Evolutionary conservation across 176 grass and related monocot species (phyloP).

Genomic region (Zoysia pacifica): DNA sequence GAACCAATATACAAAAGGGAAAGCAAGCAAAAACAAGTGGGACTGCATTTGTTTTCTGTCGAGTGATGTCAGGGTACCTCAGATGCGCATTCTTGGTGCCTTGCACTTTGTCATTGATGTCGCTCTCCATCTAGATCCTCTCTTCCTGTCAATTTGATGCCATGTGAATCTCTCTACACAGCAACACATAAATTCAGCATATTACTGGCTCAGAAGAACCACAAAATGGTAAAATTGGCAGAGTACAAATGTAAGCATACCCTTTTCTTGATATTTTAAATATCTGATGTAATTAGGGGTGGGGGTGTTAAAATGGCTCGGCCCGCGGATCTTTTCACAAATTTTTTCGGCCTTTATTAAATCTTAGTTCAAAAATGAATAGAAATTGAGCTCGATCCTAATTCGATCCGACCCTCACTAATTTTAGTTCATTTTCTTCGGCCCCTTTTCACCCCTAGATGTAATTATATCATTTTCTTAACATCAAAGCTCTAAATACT

Average conservation of each 20-base stretch:
- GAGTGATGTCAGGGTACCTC: slow-evolving; percentile 45
- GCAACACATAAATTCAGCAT: slow-evolving; percentile 1
- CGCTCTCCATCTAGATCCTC: slow-evolving; percentile 43
- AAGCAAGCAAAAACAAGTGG: slow-evolving; percentile 33
- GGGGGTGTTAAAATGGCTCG: too few relatives aligned
- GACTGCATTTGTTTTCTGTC: slow-evolving; percentile 32
- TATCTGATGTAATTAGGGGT: not conserved
- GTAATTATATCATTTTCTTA: not conserved
- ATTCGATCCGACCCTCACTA: too few relatives aligned
- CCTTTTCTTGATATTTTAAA: not conserved
- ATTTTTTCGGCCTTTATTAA: too few relatives aligned
- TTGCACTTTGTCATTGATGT: slow-evolving; percentile 41
- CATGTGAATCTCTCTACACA: slow-evolving; percentile 19
- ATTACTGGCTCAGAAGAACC: slow-evolving; percentile 14
- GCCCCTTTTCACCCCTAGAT: too few relatives aligned
- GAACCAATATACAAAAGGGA: slow-evolving; percentile 42
- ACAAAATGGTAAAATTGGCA: slow-evolving; percentile 16
- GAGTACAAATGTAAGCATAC: not conserved
- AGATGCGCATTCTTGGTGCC: slow-evolving; percentile 40
- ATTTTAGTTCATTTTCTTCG: too few relatives aligned
- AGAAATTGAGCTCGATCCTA: too few relatives aligned
- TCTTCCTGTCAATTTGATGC: slow-evolving; percentile 36
- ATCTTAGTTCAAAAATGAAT: too few relatives aligned
- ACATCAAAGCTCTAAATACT: not conserved
- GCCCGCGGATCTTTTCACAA: too few relatives aligned